These are phyloP conservation scores for Talaromyces sp. DNA, from an alignment of 2,329 filamentous ascomycete genomes.

Conservation along the genomic window DNA sequence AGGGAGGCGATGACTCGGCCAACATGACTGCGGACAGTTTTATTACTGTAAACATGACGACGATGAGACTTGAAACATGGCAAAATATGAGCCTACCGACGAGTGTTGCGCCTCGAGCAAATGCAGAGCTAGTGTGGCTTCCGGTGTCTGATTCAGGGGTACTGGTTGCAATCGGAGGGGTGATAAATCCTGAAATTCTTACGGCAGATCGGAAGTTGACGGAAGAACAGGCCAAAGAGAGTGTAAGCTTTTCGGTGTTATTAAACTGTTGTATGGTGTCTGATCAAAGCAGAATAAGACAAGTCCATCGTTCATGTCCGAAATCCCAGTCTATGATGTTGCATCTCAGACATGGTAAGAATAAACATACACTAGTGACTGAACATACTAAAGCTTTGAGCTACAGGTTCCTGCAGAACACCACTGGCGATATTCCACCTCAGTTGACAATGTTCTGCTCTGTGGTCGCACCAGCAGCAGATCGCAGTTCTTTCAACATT, in stretches of 20 bases:
- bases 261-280: not conserved
- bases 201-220: slow-evolving; percentile 7
- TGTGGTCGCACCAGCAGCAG: slow-evolving; percentile 32
- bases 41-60: slow-evolving; percentile 57
- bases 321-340: slow-evolving; percentile 35
- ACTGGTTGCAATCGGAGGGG: slow-evolving; percentile 36
- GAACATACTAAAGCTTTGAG: not conserved
- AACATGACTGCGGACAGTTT: slow-evolving; percentile 49
- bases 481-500: slow-evolving; percentile 32
- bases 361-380: not conserved
- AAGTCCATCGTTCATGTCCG: slow-evolving; percentile 33
- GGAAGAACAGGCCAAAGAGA: slow-evolving; percentile 12
- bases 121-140: slow-evolving; percentile 62
- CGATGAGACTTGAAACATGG: slow-evolving; percentile 51
- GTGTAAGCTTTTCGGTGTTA: slow-evolving; percentile 11
- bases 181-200: slow-evolving; percentile 21
- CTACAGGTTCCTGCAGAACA: slow-evolving; percentile 37
- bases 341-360: slow-evolving; percentile 21
- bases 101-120: slow-evolving; percentile 52
- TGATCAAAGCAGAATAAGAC: slow-evolving; percentile 12
- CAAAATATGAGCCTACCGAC: slow-evolving; percentile 51
- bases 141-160: slow-evolving; percentile 33
- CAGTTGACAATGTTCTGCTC: slow-evolving; percentile 37
- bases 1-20: slow-evolving; percentile 26
- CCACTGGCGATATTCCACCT: slow-evolving; percentile 32